phyloP scores from a whole-genome alignment of 768 basidiomycete genomes.

The Tylopilus plumbeoviolaceoides region DNA sequence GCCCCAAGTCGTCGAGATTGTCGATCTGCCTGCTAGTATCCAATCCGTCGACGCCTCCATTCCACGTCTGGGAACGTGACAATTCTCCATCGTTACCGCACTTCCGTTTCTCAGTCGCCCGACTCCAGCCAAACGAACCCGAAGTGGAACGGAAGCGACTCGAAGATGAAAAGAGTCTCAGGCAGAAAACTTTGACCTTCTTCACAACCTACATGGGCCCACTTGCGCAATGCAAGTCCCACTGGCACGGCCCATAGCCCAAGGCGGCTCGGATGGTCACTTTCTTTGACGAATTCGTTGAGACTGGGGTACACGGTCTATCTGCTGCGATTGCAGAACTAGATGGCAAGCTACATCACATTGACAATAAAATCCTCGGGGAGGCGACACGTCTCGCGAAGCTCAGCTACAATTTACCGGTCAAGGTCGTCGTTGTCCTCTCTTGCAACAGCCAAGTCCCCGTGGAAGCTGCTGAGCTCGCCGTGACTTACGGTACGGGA shows the following conservation, averaged over 20 bases:
- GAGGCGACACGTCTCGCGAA: slow-evolving; percentile 9
- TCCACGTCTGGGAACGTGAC: slow-evolving; percentile 7
- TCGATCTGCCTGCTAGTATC: slow-evolving; percentile 9
- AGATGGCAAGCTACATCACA: slow-evolving; percentile 9
- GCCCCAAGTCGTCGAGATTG: slow-evolving; percentile 13
- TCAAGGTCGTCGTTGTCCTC: slow-evolving; percentile 8
- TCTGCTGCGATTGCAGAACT: slow-evolving; percentile 13
- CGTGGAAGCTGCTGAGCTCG: slow-evolving; percentile 13
- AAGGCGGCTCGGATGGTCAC: slow-evolving; percentile 17
- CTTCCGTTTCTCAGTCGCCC: background rate
- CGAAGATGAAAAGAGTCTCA: slow-evolving; percentile 16
- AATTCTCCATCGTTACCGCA: slow-evolving; percentile 14
- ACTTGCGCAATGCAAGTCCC: slow-evolving; percentile 21
- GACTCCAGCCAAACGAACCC: slow-evolving; percentile 3
- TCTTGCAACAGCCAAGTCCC: background rate
- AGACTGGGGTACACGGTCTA: slow-evolving; percentile 17
- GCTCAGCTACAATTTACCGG: background rate
- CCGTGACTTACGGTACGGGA: slow-evolving; percentile 18
- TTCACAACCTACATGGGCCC: slow-evolving; percentile 27
- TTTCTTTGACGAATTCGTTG: slow-evolving; percentile 23
- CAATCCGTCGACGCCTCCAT: slow-evolving; percentile 12
- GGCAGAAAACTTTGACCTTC: slow-evolving; percentile 19
- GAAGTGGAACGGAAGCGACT: slow-evolving; percentile 10
- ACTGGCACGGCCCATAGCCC: background rate
- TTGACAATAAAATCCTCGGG: slow-evolving; percentile 8